A percentile compares a stretch with the other conserved stretches of the same genome.
Evolutionary conservation across 257 asterid species (phyloP).

Genomic region (Solanum sparsipilum): DNA sequence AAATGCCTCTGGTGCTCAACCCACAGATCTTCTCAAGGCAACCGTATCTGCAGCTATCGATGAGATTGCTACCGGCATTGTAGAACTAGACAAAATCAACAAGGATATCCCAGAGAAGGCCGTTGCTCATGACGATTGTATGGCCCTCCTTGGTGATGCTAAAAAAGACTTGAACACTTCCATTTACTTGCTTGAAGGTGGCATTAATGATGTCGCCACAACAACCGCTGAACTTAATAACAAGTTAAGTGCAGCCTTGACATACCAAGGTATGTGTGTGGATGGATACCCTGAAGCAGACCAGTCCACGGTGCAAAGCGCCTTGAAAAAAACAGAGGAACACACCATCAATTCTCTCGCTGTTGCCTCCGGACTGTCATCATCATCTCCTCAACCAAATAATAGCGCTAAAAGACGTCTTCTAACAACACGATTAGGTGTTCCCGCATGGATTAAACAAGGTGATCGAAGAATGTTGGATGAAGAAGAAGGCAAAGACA

Average conservation of each 20-base stretch:
- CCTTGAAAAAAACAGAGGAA: conserved; percentile 28
- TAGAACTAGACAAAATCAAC: conserved; percentile 16
- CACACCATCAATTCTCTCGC: conserved; percentile 74
- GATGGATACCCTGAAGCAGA: conserved; percentile 73
- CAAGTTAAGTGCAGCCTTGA: conserved; percentile 74
- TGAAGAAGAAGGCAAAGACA: conserved; percentile 14
- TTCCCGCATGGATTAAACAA: conserved; percentile 45
- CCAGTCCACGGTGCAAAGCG: conserved; percentile 23
- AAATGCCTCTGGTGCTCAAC: conserved; percentile 14
- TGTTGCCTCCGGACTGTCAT: conserved; percentile 22
- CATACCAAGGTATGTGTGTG: conserved; percentile 69
- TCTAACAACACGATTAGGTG: conserved; percentile 8
- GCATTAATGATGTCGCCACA: background rate
- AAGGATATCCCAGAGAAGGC: conserved; percentile 36
- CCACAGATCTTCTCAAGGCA: conserved; percentile 41
- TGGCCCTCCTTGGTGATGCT: conserved; percentile 44
- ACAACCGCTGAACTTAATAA: conserved; percentile 43
- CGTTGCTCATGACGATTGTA: conserved; percentile 51
- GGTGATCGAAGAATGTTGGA: conserved; percentile 44
- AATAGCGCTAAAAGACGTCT: conserved; percentile 26
- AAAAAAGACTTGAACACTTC: conserved; percentile 61
- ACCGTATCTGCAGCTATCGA: conserved; percentile 31
- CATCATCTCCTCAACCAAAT: background rate
- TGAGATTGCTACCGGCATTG: conserved; percentile 32
- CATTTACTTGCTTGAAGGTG: conserved; percentile 19